These are phyloP conservation scores for Ulota crispa DNA, from an alignment of 225 moss, liverwort and hornwort genomes.

Conservation along the genomic window DNA sequence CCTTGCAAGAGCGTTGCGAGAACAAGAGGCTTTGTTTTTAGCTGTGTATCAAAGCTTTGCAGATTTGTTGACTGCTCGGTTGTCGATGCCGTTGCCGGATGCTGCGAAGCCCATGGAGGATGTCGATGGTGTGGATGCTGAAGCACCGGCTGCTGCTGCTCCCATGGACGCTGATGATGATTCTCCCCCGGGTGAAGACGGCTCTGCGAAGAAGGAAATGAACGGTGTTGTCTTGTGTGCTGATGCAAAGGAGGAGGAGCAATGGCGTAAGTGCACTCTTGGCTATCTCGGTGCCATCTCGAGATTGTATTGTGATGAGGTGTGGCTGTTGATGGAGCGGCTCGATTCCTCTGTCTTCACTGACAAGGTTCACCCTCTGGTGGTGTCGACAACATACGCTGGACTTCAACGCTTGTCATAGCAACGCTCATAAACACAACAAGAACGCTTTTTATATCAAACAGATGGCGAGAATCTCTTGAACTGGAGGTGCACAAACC, in stretches of 20 bases:
- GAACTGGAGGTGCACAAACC: conserved; percentile 9
- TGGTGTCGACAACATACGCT: conserved; percentile 63
- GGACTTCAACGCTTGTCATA: conserved; percentile 73
- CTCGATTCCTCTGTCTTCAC: conserved; percentile 77
- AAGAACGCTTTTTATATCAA: not conserved
- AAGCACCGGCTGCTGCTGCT: conserved; percentile 27
- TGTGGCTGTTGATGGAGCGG: conserved; percentile 81
- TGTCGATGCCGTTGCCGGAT: conserved; percentile 52
- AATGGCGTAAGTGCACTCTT: conserved; percentile 82
- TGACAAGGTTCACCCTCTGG: conserved; percentile 59
- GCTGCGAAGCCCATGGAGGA: conserved; percentile 22
- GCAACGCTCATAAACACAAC: conserved; percentile 9
- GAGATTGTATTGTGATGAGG: conserved; percentile 85
- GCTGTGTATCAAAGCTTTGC: conserved; percentile 78
- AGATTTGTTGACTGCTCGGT: conserved; percentile 59
- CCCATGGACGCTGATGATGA: conserved; percentile 47
- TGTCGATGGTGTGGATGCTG: conserved; percentile 44
- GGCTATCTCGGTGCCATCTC: conserved; percentile 80
- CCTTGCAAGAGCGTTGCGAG: conserved; percentile 71
- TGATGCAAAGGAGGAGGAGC: conserved; percentile 67
- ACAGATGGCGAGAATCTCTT: not conserved
- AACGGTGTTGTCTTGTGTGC: conserved; percentile 26
- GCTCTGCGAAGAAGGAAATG: conserved; percentile 28
- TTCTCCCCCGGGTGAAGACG: conserved; percentile 33
- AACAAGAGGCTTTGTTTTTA: conserved; percentile 90